Base-by-base conservation (phyloP, 2,329 filamentous ascomycete genomes). In the Zymoseptoria passerinii region DNA sequence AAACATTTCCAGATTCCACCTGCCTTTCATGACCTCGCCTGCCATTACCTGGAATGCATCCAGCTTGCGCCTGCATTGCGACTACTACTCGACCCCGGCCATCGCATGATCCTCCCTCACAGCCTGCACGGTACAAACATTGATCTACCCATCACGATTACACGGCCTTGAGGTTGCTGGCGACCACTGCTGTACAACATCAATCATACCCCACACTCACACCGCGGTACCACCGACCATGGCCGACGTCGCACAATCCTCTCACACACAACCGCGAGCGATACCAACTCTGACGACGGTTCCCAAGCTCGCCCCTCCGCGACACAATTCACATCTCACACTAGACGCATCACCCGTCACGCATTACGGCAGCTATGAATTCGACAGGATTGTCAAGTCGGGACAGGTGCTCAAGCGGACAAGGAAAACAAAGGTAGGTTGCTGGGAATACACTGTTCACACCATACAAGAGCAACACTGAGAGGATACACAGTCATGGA, bases 311-410 rank as follows among this genome's bases (percentile, higher is more conserved):
- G 35, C 35, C 35, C 35, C 35, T 44, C 57, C 61, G 2, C 48
- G 55, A 8, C 62, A 63, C 19, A 56, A 50, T 44, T 16, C 35
- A 16, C 13, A 52, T 65, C 73, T 83, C 27, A 78, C 77, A 27
- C 71, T 87, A 50, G 84, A 88, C 64, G 80, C 85, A 16, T 94
- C 90, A 28, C 90, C 91, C 4, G 90, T 97, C 63, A 95, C 92
- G 71, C 87, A 95, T 74, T 92, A 95, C 74, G 94, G 94, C 62
- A 94, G 90, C 74, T 99, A 96, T 73, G 92, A 94, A 70, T 95
- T 95, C 70, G 94, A 99, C 74, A 87, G 91, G 54, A 89, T 97
- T 57, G 82, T 97, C 73, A 97, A 95, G 77, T 85, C 87, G 58
- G 92, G 92, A 59, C 88, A 87, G 65, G 85, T 96, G 48, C 83